A percentile compares a stretch with the other conserved stretches of the same genome.
phyloP scores from a whole-genome alignment of 2,329 filamentous ascomycete genomes.

The Pseudocercospora crystallina region DNA sequence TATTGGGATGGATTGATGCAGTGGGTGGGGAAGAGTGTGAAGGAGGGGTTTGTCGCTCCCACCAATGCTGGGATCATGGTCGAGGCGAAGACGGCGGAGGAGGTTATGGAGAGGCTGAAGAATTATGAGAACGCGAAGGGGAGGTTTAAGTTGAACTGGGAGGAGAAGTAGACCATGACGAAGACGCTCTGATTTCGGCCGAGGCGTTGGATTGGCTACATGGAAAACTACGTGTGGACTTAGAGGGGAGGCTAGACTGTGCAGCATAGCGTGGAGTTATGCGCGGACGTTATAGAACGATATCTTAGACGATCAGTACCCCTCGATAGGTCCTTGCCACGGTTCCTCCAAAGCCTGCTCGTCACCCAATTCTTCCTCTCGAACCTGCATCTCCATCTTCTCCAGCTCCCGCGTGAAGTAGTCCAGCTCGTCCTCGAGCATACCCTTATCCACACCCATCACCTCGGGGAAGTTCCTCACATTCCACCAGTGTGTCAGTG shows the following conservation, averaged over 20 bases:
- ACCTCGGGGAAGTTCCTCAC: slow-evolving; percentile 76
- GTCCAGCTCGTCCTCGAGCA: slow-evolving; percentile 47
- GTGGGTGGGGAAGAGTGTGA: slow-evolving; percentile 76
- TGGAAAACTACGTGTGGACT: no score
- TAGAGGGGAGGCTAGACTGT: neutral
- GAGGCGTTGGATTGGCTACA: neutral
- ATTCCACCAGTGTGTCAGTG: slow-evolving; percentile 93
- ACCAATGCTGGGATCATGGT: slow-evolving; percentile 75
- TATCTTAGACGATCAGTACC: slow-evolving; percentile 23
- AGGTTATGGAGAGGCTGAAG: slow-evolving; percentile 68
- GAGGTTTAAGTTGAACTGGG: slow-evolving; percentile 81
- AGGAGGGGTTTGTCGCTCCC: slow-evolving; percentile 71
- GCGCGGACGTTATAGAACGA: neutral
- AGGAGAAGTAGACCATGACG: slow-evolving; percentile 50
- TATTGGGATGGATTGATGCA: slow-evolving; percentile 86
- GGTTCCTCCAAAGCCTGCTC: slow-evolving; percentile 22
- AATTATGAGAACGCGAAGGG: slow-evolving; percentile 75
- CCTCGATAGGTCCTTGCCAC: slow-evolving; percentile 30
- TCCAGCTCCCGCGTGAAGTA: slow-evolving; percentile 52
- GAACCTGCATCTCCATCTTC: slow-evolving; percentile 46
- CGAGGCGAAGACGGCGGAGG: slow-evolving; percentile 69
- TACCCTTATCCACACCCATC: slow-evolving; percentile 54
- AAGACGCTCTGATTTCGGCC: neutral
- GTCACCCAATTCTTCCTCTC: slow-evolving; percentile 21
- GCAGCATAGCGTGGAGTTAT: neutral